These are phyloP conservation scores for Coemansia asiatica DNA, from an alignment of 192 early-diverging fungal genomes.

Conservation along the genomic window DNA sequence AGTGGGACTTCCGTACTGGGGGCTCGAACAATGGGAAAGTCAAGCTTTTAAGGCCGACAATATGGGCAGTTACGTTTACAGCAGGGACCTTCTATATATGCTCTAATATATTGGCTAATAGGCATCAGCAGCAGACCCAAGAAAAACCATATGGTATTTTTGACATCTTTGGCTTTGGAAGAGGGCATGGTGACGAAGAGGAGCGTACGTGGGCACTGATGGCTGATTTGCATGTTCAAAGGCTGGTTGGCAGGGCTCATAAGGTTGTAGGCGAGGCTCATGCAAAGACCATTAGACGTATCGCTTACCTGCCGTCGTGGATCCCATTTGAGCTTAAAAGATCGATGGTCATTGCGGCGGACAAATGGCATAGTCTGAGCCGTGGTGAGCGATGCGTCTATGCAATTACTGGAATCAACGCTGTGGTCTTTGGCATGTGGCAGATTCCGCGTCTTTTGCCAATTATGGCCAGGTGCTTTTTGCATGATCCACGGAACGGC, in stretches of 20 bases:
- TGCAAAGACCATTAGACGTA: constrained; percentile 19
- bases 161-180: background rate
- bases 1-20: constrained; percentile 15
- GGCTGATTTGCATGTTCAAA: constrained; percentile 22
- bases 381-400: constrained; percentile 36
- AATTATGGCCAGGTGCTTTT: constrained; percentile 76
- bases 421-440: constrained; percentile 76
- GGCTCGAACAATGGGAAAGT: constrained; percentile 15
- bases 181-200: background rate
- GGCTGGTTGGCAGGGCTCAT: constrained; percentile 30
- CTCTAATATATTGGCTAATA: constrained; percentile 12
- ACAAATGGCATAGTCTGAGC: constrained; percentile 33
- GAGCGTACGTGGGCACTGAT: constrained; percentile 23
- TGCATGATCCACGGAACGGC: constrained; percentile 71
- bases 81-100: constrained; percentile 32
- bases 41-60: constrained; percentile 19
- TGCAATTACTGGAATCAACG: constrained; percentile 68
- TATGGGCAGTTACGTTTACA: constrained; percentile 39
- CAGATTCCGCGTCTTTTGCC: constrained; percentile 61
- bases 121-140: constrained; percentile 7
- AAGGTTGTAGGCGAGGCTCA: constrained; percentile 15
- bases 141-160: background rate
- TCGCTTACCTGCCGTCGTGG: constrained; percentile 45
- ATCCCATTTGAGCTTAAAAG: constrained; percentile 39
- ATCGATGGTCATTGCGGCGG: constrained; percentile 19